Evolutionary conservation across 371 early-diverging fungal genomes (phyloP), one percentile per base, ranked within the genome.

Genomic region (Haplosporangium sp.): DNA sequence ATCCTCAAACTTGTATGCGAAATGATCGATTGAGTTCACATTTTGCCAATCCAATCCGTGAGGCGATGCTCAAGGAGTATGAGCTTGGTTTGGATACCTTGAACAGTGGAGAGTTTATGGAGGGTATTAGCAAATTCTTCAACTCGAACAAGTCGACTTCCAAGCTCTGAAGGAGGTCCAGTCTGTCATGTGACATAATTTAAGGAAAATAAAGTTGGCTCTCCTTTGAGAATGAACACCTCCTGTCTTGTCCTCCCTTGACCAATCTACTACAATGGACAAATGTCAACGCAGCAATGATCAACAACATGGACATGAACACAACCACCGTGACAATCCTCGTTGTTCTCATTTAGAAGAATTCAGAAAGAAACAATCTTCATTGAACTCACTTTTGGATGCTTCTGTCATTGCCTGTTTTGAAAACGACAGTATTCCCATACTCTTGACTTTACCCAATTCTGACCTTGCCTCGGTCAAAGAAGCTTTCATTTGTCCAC

Each of bases 1-100:
- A 86, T 47, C 86, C 86, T 3, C 86, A 86, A 63, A 56, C 59
- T 10, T 86, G 86, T 50, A 83, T 86, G 84, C 74, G 86, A 7
- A 77, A 77, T 20, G 86, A 86, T 65, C 71, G 84, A 19, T 37
- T 72, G 67, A 74, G 76, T 52, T 67, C 76, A 9, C 78, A 84
- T 37, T 50, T 64, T 27, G 74, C 71, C 13, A 59, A 60, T 35
- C 74, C 82, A 8, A 77, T 81, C 39, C 72, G 74, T 3, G 72
- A 81, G 64, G 84, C 86, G 5, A 69, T 86, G 84, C 42, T 72
- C 53, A 79, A 61, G 58, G 86, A 86, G 53, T 81, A 69, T 45
- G 82, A 67, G 59, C 53, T 82, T 17, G 86, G 86, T 1, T 10
- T 83, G 38, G 71, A 72, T 17, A 79, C 82, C 0, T 44, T 86